Base-by-base conservation (phyloP, 495 filamentous ascomycete species). In the Trichocladium antarcticum region DNA sequence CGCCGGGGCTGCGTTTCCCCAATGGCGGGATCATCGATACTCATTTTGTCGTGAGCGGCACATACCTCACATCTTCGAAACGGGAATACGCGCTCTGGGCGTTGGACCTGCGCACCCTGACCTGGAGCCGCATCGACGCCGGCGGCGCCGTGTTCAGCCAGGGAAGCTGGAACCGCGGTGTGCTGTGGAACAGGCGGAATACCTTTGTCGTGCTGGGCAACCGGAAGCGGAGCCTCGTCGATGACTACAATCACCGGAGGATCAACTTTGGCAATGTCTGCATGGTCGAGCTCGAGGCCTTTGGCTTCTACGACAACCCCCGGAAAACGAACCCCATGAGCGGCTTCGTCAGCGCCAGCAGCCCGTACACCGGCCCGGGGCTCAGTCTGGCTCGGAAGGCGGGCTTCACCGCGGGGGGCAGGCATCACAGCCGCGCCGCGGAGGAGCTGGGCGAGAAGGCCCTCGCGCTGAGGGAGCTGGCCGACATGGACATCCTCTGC, bases 81-180 rank as follows among this genome's bases (percentile, higher is more conserved):
- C 92, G 97, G 59, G 92, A 98, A 69, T 98, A 98, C 67, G 89
- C 93, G 0, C 74, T 98, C 1, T 98, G 92, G 92, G 92, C 90
- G 14, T 70, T 98, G 39, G 89, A 97, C 61, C 68, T 98, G 41
- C 79, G 80, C 48, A 89, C 80, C 2, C 66, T 98, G 37, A 89
- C 82, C 1, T 98, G 92, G 92, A 85, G 83, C 37, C 84, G 92
- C 9, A 95, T 98, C 53, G 92, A 98, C 66, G 92, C 87, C 2
- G 89, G 89, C n/a, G 89, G 87, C 3, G 87, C 79, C 44, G 85
- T 95, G 1, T 97, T 97, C 64, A 85, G 84, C 54, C 85, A 93
- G 59, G 92, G 92, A 28, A 95, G 89, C 60, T 98, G 92, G 92
- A 97, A 97, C 57, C 75, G 92, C 45, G 92, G 92, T 28, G 76